phyloP scores from a whole-genome alignment of 106 monocot species.

The Vanilla planifolia region DNA sequence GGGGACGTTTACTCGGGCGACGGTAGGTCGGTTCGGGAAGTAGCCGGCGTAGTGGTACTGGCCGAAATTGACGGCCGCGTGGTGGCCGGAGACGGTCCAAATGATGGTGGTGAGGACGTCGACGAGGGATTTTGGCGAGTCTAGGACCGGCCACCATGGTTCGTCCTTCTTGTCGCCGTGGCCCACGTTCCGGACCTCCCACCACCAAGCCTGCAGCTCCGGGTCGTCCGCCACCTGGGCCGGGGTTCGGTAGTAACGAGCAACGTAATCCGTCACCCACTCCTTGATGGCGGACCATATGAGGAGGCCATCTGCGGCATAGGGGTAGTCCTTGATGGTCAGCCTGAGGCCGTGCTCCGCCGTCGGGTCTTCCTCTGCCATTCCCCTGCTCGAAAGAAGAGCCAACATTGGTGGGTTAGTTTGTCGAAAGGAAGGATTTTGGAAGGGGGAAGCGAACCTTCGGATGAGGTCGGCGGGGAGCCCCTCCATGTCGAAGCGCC shows the following conservation, averaged over 20 bases:
- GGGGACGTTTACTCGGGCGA: slow-evolving; percentile 37
- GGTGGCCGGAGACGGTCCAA: slow-evolving; percentile 65
- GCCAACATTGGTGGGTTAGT: not conserved
- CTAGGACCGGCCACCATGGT: slow-evolving; percentile 72
- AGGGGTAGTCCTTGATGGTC: slow-evolving; percentile 77
- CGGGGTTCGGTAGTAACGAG: slow-evolving; percentile 31
- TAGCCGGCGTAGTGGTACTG: slow-evolving; percentile 73
- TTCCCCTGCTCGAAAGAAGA: slow-evolving; percentile 65
- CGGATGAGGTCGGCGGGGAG: slow-evolving; percentile 59
- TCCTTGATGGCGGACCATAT: slow-evolving; percentile 65
- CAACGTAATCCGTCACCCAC: slow-evolving; percentile 57
- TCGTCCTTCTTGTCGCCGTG: slow-evolving; percentile 77
- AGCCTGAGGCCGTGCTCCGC: slow-evolving; percentile 33
- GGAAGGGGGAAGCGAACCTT: no score
- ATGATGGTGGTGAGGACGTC: slow-evolving; percentile 56
- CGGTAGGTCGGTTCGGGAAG: slow-evolving; percentile 60
- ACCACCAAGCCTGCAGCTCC: slow-evolving; percentile 72
- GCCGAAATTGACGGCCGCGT: slow-evolving; percentile 89
- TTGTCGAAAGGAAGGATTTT: not conserved
- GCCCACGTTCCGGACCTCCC: slow-evolving; percentile 50
- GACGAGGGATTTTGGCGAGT: slow-evolving; percentile 21
- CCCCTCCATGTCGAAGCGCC: slow-evolving; percentile 72
- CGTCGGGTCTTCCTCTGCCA: slow-evolving; percentile 61
- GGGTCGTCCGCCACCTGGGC: slow-evolving; percentile 24
- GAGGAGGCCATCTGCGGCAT: slow-evolving; percentile 58